Base-by-base conservation (phyloP, 1,139 yeast species). In the Pichiaceae sp. region DNA sequence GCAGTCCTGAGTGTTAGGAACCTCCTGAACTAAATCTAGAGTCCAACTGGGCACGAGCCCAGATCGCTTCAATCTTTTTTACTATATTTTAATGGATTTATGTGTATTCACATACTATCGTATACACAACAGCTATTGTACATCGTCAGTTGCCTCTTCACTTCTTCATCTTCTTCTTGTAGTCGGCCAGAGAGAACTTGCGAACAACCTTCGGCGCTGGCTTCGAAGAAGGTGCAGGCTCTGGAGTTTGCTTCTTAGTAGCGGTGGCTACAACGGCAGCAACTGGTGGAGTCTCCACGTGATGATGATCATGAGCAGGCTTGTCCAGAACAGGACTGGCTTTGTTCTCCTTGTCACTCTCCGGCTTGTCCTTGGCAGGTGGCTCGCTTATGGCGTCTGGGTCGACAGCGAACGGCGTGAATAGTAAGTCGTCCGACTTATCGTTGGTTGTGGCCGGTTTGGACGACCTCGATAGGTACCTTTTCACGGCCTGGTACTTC, bases 121-220 rank as follows among this genome's bases (percentile, higher is more conserved):
- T 21, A 12, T 21, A 8, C 8, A 21, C 25, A 21, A 21, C 25
- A 12, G 25, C 8, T 21, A 25, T 25, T 25, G 28, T 25, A 25
- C 28, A 25, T n/a, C n/a, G n/a, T n/a, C n/a, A n/a, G n/a, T n/a
- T 11, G n/a, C 16, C 8, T 7, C 6, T 5, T 14, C n/a, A 25
- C 16, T 25, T 25, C 15, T 33, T 54, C 35, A 54, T 54, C 36
- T 56, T 54, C 46, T 49, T 56, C 42, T 56, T 57, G 37, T 57
- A 57, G 38, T 57, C 62, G 2, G 60, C 61, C 35, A 57, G 45
- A 38, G 59, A 53, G 40, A 57, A 54, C 41, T 56, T 57, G 43
- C 55, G 56, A 18, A 49, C 54, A 16, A 48, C 34, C 37, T 53
- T 53, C 11, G 57, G 58, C 30, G 39, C 19, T 5, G 17, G 9